Conservation (phyloP, 495 filamentous ascomycete species). For the Penicillium daleae region DNA sequence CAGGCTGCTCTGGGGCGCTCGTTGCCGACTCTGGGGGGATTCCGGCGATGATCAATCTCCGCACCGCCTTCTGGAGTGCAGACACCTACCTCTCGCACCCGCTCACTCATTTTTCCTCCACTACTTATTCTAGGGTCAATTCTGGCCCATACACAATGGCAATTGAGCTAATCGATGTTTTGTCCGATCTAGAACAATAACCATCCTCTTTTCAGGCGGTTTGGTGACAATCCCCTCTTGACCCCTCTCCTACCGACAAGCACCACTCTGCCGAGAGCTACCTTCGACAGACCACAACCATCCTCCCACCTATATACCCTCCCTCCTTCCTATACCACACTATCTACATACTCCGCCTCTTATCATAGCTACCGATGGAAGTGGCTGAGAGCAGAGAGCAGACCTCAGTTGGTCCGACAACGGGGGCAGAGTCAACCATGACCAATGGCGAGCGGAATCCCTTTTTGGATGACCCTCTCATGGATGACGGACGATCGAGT, state of each 20-base stretch:
- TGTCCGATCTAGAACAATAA: slow-evolving; percentile 24
- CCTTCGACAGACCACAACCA: slow-evolving; percentile 11
- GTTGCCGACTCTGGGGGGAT: slow-evolving; percentile 39
- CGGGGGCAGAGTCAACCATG: slow-evolving; percentile 38
- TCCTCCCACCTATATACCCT: slow-evolving; percentile 7
- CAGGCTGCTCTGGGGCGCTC: slow-evolving; percentile 26
- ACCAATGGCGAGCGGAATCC: slow-evolving; percentile 47
- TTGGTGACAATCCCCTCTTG: slow-evolving; percentile 29
- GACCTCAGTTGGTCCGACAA: slow-evolving; percentile 38
- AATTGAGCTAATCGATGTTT: slow-evolving; percentile 32
- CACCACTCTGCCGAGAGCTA: slow-evolving; percentile 22
- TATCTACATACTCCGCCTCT: background rate
- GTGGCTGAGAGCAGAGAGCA: slow-evolving; percentile 47
- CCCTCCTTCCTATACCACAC: slow-evolving; percentile 4
- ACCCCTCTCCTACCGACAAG: slow-evolving; percentile 31
- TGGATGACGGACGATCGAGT: slow-evolving; percentile 59
- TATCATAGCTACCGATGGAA: slow-evolving; percentile 39
- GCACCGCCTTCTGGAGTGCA: slow-evolving; percentile 51
- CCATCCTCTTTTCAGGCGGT: slow-evolving; percentile 11
- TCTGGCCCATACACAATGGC: slow-evolving; percentile 26
- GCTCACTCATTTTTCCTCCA: slow-evolving; percentile 23
- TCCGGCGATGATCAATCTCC: slow-evolving; percentile 51
- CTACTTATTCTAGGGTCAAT: slow-evolving; percentile 3
- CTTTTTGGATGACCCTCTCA: slow-evolving; percentile 42
- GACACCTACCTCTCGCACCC: slow-evolving; percentile 32